Percentiles rank a stretch among this genome's conserved stretches.
Evolutionary conservation across 2,329 filamentous ascomycete genomes (phyloP).

Genomic region (Neocucurbitaria cava): DNA sequence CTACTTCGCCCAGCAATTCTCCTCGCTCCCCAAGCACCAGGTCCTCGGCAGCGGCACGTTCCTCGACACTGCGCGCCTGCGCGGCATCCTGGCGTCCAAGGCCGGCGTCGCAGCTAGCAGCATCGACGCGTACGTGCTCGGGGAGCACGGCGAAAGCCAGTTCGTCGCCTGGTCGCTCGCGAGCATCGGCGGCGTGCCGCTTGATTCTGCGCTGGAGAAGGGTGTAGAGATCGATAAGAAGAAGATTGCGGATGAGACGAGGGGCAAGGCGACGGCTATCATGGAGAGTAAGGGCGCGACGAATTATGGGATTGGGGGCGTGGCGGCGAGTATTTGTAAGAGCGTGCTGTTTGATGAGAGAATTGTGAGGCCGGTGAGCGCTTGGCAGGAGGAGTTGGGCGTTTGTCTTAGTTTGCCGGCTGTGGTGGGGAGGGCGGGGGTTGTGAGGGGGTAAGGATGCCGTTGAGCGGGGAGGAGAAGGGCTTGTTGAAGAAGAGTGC

Average conservation of each 20-base stretch:
- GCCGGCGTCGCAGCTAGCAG: slow-evolving; percentile 16
- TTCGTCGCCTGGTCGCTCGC: slow-evolving; percentile 26
- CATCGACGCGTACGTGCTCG: slow-evolving; percentile 26
- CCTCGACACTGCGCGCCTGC: slow-evolving; percentile 26
- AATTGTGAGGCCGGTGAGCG: slow-evolving; percentile 18
- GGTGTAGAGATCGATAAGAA: slow-evolving; percentile 6
- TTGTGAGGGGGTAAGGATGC: slow-evolving; percentile 17
- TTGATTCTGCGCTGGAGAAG: neutral
- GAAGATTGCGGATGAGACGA: slow-evolving; percentile 17
- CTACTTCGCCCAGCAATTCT: slow-evolving; percentile 25
- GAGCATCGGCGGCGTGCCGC: slow-evolving; percentile 15
- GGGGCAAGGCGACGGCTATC: slow-evolving; percentile 21
- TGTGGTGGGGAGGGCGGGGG: slow-evolving; percentile 18
- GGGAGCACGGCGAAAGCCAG: slow-evolving; percentile 27
- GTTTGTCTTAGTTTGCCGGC: slow-evolving; percentile 27
- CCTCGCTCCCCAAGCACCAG: slow-evolving; percentile 16
- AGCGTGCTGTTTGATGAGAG: slow-evolving; percentile 20
- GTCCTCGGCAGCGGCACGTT: slow-evolving; percentile 30
- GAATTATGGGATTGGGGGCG: slow-evolving; percentile 28
- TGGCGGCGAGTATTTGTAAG: slow-evolving; percentile 24
- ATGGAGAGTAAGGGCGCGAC: slow-evolving; percentile 30
- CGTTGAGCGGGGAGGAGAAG: slow-evolving; percentile 15
- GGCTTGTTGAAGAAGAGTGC: slow-evolving; percentile 17
- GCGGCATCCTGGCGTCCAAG: slow-evolving; percentile 17
- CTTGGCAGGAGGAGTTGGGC: slow-evolving; percentile 16